Base-by-base conservation (phyloP, 2,329 filamentous ascomycete species). In the Phialophora tarda region DNA sequence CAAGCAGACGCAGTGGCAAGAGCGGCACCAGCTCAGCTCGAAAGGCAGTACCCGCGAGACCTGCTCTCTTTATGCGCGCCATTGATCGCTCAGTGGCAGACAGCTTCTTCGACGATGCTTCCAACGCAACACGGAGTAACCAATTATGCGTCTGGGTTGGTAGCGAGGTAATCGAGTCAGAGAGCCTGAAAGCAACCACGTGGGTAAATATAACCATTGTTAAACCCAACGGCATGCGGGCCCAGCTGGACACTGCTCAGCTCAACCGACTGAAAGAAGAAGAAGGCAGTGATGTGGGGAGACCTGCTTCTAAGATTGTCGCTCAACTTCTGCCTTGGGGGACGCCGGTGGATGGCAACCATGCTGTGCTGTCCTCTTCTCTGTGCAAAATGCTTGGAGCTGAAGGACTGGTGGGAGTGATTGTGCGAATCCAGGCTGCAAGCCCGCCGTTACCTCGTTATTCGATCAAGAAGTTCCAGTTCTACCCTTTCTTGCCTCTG, bases 161-260 rank as follows among this genome's bases (percentile, higher is more conserved):
- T 75, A 85, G 88, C 34, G 92, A 97, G 66, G 79, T 92, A 28
- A 82, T 96, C 24, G 81, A 87, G 14, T 86, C 87, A 5, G 91
- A 89, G 72, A 87, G 89, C 11, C 85, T 97, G 54, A 87, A 89
- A 71, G 92, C 92, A 0, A 83, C 91, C 11, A 90, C 86, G 58
- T 97, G 89, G 82, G 93, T 90, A 0, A 84, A 85, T 14, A 89
- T 97, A n/a, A 89, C 91, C n/a, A 81, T 97, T n/a, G 85, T 98
- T 60, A 91, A 89, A 72, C 93, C 94, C 41, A 88, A 89, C 14
- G 91, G 90, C 2, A 80, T 97, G 26, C 88, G 93, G 71, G 84
- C 88, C 64, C 86, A 89, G 0, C 79, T 88, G 1, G 91, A 93
- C 73, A 86, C 90, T 54, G 84, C 87, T 66, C 88, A 89, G 72